phyloP scores from a whole-genome alignment of 1,139 yeast genomes.

The Debaryomyces singareniensis region DNA sequence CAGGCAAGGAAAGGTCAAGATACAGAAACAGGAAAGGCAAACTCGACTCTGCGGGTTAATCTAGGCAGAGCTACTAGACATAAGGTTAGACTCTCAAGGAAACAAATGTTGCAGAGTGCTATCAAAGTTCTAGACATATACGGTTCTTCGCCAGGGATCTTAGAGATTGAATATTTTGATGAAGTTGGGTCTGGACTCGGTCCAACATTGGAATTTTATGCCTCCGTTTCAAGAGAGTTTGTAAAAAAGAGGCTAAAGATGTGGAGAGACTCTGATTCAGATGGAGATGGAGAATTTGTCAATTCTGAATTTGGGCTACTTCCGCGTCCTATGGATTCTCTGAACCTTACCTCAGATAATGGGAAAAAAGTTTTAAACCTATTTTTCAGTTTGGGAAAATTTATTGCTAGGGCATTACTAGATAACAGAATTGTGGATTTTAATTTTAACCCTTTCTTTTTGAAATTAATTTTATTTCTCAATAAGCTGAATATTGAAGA shows the following conservation, averaged over 20 bases:
- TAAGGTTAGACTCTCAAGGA: constrained; percentile 73
- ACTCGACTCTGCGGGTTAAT: constrained; percentile 10
- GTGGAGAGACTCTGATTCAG: constrained; percentile 56
- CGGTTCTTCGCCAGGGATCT: constrained; percentile 72
- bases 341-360: constrained; percentile 22
- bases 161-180: constrained; percentile 83
- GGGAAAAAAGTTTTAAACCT: constrained; percentile 44
- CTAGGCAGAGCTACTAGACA: constrained; percentile 77
- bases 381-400: constrained; percentile 70
- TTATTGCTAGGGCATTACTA: constrained; percentile 78
- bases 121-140: constrained; percentile 70
- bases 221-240: constrained; percentile 71
- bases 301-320: constrained; percentile 51
- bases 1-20: constrained; percentile 47
- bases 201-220: constrained; percentile 90
- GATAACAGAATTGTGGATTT: constrained; percentile 87
- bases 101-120: constrained; percentile 69
- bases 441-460: constrained; percentile 66
- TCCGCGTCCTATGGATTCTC: constrained; percentile 56
- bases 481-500: constrained; percentile 15
- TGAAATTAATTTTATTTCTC: constrained; percentile 39
- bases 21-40: constrained; percentile 15
- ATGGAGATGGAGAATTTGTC: constrained; percentile 34
- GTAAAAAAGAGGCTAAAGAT: constrained; percentile 48
- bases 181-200: constrained; percentile 98